Base-by-base conservation (phyloP, 805 yeast genomes). In the Cyberlindnera amylophila region DNA sequence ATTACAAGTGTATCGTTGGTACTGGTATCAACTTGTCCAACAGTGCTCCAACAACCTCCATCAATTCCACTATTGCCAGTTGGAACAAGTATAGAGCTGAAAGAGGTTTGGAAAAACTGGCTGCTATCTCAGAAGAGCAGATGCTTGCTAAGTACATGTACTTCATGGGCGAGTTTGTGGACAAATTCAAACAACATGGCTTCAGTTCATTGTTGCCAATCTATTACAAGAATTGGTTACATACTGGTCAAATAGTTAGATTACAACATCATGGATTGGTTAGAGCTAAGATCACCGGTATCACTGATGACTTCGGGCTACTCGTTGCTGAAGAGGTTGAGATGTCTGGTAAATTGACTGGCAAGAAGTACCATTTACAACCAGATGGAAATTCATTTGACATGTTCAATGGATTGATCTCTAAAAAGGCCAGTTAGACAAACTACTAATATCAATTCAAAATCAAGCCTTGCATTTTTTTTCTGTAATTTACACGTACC, bases 331-430 rank as follows among this genome's bases (percentile, higher is more conserved):
- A 78, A 46, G 96, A 86, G 49, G 61, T 81, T 7, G 74, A 75
- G 38, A 51, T 63, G 5, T 55, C 63, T 12, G 73, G 72, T 17
- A 57, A 52, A 11, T 67, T 67, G 13, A 77, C 82, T 2, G 86
- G 87, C 0, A 71, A 67, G 32, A 66, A 56, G 4, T 81, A 74
- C 50, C 83, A 87, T 52, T 66, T 93, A 36, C 97, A 90, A 61
- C 98, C 99, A 0, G 99, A 93, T 63, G 99, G 99, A 1, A 93
- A 93, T 60, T 87, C 97, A 3, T 93, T 93, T 57, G 98, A 93
- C 61, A 90, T 93, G 73, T 85, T 93, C 67, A 83, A 75, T 52
- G 98, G 98, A 0, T 69, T 93, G 50, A 84, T 91, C 14, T 84
- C 81, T 15, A 80, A 69, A 46, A 83, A 81, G 56, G 63, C 64